These are phyloP conservation scores for Thalassiosira hispida DNA, from an alignment of 352 stramenopile species.

Conservation along the genomic window DNA sequence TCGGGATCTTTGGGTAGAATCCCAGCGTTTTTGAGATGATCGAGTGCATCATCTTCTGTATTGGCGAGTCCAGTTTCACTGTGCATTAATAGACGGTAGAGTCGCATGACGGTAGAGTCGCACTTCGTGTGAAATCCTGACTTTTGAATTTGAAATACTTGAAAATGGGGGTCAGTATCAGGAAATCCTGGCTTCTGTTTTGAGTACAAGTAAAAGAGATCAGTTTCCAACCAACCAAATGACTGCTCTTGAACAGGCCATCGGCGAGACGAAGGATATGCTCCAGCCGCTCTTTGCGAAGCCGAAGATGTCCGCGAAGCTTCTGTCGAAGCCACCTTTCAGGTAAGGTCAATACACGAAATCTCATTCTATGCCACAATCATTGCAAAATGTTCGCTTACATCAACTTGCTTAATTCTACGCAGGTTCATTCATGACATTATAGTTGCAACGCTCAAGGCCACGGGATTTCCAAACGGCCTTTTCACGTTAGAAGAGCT, in stretches of 20 bases:
- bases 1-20: too few species aligned
- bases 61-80: too few species aligned
- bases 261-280: slow-evolving; percentile 33
- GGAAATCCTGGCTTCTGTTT: too few species aligned
- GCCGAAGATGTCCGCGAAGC: slow-evolving; percentile 43
- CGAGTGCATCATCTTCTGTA: too few species aligned
- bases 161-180: too few species aligned
- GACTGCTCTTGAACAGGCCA: slow-evolving; percentile 26
- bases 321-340: slow-evolving; percentile 55
- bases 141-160: too few species aligned
- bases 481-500: slow-evolving; percentile 44
- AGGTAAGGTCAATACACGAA: slow-evolving; percentile 10
- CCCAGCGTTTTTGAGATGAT: too few species aligned
- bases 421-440: slow-evolving; percentile 59
- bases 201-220: too few species aligned
- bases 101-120: too few species aligned
- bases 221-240: too few species aligned
- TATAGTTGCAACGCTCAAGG: slow-evolving; percentile 37
- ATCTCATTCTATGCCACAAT: neutral
- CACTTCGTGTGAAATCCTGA: too few species aligned
- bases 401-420: neutral
- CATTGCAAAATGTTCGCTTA: neutral
- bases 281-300: slow-evolving; percentile 52
- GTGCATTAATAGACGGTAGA: too few species aligned
- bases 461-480: slow-evolving; percentile 51